Conservation (phyloP, 352 stramenopile species). For the Phytophthora sp. region DNA sequence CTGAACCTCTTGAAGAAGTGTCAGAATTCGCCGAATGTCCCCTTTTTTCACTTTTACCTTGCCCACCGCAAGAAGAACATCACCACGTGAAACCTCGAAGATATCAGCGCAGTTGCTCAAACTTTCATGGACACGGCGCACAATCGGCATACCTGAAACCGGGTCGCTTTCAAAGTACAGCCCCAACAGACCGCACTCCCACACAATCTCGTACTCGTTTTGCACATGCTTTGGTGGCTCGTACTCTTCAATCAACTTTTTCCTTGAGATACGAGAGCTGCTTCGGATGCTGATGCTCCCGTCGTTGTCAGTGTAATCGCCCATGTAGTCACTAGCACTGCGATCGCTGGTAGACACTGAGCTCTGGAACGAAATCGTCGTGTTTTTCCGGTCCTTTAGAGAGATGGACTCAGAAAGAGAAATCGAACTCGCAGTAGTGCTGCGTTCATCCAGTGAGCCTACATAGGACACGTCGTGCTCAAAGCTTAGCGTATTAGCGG, state of each 20-base stretch:
- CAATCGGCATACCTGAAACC: constrained; percentile 82
- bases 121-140: constrained; percentile 87
- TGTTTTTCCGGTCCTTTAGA: constrained; percentile 53
- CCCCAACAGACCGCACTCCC: constrained; percentile 82
- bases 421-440: constrained; percentile 51
- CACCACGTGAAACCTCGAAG: constrained; percentile 81
- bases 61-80: constrained; percentile 79
- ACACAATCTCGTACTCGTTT: constrained; percentile 90
- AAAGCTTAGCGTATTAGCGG: constrained; percentile 81
- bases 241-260: constrained; percentile 67
- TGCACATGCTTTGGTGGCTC: constrained; percentile 67
- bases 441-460: constrained; percentile 61
- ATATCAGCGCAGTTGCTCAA: constrained; percentile 89
- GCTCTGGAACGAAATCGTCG: constrained; percentile 58
- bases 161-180: constrained; percentile 88
- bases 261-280: constrained; percentile 58
- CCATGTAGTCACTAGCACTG: constrained; percentile 41
- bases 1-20: constrained; percentile 80
- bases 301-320: constrained; percentile 60
- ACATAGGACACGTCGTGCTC: constrained; percentile 81
- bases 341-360: constrained; percentile 65
- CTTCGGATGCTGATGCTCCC: constrained; percentile 48
- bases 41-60: constrained; percentile 82
- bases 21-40: constrained; percentile 79
- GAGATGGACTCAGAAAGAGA: constrained; percentile 59